Base-by-base conservation (phyloP, 352 stramenopile species). In the Globisporangium radiosum region DNA sequence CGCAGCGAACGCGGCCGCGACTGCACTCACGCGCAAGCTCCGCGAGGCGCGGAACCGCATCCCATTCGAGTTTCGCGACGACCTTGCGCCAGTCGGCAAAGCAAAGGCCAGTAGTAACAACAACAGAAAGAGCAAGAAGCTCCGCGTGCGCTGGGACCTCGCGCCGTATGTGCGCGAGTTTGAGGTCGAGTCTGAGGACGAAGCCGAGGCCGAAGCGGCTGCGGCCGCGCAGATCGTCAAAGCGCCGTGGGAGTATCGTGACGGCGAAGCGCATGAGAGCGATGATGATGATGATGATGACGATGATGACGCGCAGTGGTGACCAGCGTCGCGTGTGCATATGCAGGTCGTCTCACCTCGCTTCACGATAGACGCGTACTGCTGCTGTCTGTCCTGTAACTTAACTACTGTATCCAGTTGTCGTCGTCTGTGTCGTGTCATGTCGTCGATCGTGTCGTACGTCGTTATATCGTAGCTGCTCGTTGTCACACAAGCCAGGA, bases 151-250 rank as follows among this genome's bases (percentile, higher is more conserved):
- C 47, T 89, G 84, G 57, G 70, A 82, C 51, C 56, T 65, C 36
- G 69, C 72, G 33, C 62, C 75, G 58, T 66, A 75, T 39, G 65
- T 61, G 47, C 71, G 71, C 45, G 75, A 87, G 66, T 87, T 87
- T 52, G 79, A 89, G 37, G 74, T 84, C 43, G 69, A 77, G 63
- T 83, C 74, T 1, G 73, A 82, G 54, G 71, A 79, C 4, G 75
- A 84, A 40, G 71, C 75, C 17, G 71, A 78, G 9, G 65, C 59
- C 13, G 70, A 47, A 5, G 71, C 74, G 33, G 70, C 75, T 11
- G 64, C 60, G 4, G 69, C 40, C n/a, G 48, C 49, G 19, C 42
- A 62, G 33, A 60, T 65, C 15, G 54, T 65, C 7, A 65, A 65
- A 42, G 56, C 64, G 33, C 59, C 59, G n/a, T 65, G 59, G 59